Evolutionary conservation across 1,139 yeast species (phyloP), one percentile per base, ranked within the genome.

Genomic region (Geotrichum aggregatum): DNA sequence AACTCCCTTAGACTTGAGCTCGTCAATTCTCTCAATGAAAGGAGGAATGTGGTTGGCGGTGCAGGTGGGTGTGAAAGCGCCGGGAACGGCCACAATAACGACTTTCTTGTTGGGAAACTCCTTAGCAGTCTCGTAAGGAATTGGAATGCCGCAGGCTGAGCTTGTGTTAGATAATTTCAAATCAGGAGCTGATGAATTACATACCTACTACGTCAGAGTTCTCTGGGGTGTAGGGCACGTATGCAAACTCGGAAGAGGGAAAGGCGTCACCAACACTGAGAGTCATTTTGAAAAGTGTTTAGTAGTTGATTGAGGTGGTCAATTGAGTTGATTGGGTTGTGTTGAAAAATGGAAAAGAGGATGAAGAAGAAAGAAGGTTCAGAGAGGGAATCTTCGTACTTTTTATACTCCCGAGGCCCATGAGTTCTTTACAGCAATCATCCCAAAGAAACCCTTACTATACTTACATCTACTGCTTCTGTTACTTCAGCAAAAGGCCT

Each of bases 1-100:
- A 41, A 85, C 86, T 22, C 89, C 87, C 69, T 83, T 84, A 50
- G 74, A 71, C 70, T 79, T 76, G 55, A 84, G 84, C 53, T 82
- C 78, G 8, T 67, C 66, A 50, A 77, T 64, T 51, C 78, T 72
- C 52, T 73, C 69, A 56, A 88, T 71, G 70, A 75, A 87, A 16
- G 82, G 87, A 24, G 96, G 96, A 60, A 88, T 80, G 70, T 89
- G 96, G 61, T 77, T 74, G 59, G 80, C 86, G 35, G 92, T 80
- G 71, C 96, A 88, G 5, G 95, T 82, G 59, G 95, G 95, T 35
- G 96, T 86, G 76, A 87, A 88, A 22, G 96, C 95, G 59, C 95
- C 95, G 57, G 96, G 96, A 26, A 87, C 94, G 54, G 87, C 78
- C 39, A 91, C 87, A 62, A 87, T 74, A 41, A 86, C 80, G 44